A percentile compares a stretch with the other conserved stretches of the same genome.
These are phyloP conservation scores for Pseudogymnoascus sp. DNA, from an alignment of 2,329 filamentous ascomycete species.

Conservation along the genomic window DNA sequence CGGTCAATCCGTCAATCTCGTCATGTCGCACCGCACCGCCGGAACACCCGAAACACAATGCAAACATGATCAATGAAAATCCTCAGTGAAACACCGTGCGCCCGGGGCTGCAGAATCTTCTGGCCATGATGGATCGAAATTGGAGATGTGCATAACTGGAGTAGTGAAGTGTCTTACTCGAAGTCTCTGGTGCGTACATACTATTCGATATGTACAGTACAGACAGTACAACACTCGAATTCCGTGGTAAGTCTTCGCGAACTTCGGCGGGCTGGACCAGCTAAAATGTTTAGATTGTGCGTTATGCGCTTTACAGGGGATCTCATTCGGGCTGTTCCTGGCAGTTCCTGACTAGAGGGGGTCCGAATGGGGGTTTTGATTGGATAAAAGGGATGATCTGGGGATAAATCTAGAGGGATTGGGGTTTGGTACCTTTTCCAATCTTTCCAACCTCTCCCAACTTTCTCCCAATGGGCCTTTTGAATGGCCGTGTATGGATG, in stretches of 20 bases:
- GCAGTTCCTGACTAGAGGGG: conserved; percentile 1
- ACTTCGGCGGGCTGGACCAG: not conserved
- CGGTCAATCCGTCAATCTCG: not conserved
- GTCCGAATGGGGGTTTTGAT: not conserved
- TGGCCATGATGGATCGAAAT: not conserved
- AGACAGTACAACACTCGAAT: too few relatives aligned
- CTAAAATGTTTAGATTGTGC: conserved; percentile 1
- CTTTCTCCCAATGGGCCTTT: not conserved
- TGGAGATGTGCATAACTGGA: not conserved
- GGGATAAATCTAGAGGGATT: not conserved
- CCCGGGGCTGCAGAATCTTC: not conserved
- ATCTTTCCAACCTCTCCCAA: not conserved
- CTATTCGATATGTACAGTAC: not conserved
- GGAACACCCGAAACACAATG: not conserved
- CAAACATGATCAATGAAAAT: not conserved
- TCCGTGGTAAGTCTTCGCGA: not conserved
- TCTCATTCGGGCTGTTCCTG: not conserved
- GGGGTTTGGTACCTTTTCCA: not conserved
- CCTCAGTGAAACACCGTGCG: not conserved
- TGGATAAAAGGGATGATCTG: not conserved
- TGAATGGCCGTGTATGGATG: not conserved
- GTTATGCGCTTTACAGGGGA: conserved; percentile 2
- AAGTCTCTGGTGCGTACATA: not conserved
- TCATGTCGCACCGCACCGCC: not conserved
- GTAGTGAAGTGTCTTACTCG: not conserved